These are phyloP conservation scores for Parascedosporium putredinis DNA, from an alignment of 2,329 filamentous ascomycete species.

Conservation along the genomic window DNA sequence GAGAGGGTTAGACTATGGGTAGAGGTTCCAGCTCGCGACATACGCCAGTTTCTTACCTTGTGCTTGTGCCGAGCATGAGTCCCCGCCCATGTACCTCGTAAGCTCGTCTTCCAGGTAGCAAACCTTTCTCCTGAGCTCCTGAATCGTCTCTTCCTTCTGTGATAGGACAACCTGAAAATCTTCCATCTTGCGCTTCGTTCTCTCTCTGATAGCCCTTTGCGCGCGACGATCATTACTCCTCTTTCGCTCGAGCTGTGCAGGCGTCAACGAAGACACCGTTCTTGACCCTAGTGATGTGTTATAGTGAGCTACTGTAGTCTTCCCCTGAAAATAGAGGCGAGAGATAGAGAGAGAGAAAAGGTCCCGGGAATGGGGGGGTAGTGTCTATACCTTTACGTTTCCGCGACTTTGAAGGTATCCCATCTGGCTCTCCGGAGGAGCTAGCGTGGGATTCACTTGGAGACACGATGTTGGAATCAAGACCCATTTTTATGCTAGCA, in stretches of 20 bases:
- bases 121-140: conserved; percentile 1
- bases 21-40: neutral
- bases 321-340: neutral
- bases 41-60: neutral
- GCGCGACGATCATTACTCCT: conserved; percentile 86
- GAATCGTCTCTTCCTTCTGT: conserved; percentile 5
- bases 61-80: neutral
- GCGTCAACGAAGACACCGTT: conserved; percentile 77
- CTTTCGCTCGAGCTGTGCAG: conserved; percentile 82
- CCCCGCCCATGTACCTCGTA: conserved; percentile 47
- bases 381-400: conserved; percentile 33
- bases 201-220: conserved; percentile 74
- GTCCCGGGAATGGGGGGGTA: neutral
- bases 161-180: conserved; percentile 4
- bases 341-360: neutral
- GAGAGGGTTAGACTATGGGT: neutral
- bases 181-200: conserved; percentile 81
- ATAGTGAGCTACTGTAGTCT: no score
- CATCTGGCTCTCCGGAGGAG: conserved; percentile 28
- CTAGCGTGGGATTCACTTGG: conserved; percentile 27
- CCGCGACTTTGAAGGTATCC: conserved; percentile 21
- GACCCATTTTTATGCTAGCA: neutral
- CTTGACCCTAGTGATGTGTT: conserved; percentile 40
- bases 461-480: conserved; percentile 1
- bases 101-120: conserved; percentile 59